A percentile compares a stretch with the other conserved stretches of the same genome.
Evolutionary conservation across 352 stramenopile species (phyloP).

Genomic region (Phytophthora cryptogea): DNA sequence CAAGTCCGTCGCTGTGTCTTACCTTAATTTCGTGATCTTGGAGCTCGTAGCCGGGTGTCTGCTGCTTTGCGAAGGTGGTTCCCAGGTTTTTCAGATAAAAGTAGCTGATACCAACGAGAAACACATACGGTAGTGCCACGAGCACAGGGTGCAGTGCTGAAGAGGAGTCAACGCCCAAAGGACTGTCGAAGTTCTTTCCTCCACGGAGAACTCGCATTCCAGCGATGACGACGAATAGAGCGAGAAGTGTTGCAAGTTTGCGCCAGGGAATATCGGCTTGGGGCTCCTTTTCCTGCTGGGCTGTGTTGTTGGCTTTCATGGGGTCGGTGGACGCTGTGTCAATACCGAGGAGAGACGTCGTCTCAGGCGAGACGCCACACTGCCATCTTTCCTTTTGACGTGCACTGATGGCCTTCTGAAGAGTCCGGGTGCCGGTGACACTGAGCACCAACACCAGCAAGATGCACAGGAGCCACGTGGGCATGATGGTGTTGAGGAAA

Average conservation of each 20-base stretch:
- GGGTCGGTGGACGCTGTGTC: slow-evolving; percentile 4
- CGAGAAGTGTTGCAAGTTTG: slow-evolving; percentile 85
- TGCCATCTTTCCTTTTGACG: slow-evolving; percentile 86
- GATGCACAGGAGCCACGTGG: slow-evolving; percentile 88
- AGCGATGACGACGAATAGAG: slow-evolving; percentile 91
- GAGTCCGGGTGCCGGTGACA: slow-evolving; percentile 86
- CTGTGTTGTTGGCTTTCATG: slow-evolving; percentile 30
- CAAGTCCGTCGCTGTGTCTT: slow-evolving; percentile 10
- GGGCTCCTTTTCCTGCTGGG: slow-evolving; percentile 11
- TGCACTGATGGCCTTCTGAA: slow-evolving; percentile 90
- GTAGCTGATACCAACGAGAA: slow-evolving; percentile 78
- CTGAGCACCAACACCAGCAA: slow-evolving; percentile 90
- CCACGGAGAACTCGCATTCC: slow-evolving; percentile 93
- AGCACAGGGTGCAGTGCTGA: slow-evolving; percentile 79
- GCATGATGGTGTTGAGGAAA: slow-evolving; percentile 92
- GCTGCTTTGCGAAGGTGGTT: slow-evolving; percentile 51
- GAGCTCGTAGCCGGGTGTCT: slow-evolving; percentile 53
- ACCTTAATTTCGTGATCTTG: slow-evolving; percentile 51
- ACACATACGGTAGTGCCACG: slow-evolving; percentile 60
- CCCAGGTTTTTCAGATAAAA: slow-evolving; percentile 61
- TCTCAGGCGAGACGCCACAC: slow-evolving; percentile 31
- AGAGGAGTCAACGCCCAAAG: slow-evolving; percentile 88
- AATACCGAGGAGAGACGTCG: slow-evolving; percentile 17
- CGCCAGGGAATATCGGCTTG: slow-evolving; percentile 62
- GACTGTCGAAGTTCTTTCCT: slow-evolving; percentile 85